Evolutionary conservation across 768 basidiomycete genomes (phyloP), one percentile per base, ranked within the genome.

Genomic region (Fistulinella prunicolor): DNA sequence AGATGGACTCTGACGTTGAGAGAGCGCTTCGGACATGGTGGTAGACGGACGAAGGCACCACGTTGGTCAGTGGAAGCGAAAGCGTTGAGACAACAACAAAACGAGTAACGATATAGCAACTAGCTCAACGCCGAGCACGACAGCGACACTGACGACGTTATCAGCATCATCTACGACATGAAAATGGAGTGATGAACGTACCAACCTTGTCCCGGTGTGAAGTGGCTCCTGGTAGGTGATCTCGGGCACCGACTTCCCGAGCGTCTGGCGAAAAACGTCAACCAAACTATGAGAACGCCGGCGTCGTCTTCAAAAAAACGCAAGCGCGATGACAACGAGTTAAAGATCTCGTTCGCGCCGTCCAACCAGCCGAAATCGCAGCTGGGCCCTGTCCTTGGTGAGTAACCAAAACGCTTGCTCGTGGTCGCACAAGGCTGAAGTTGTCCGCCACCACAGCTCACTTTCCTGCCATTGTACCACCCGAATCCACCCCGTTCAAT

Each of bases 391-490:
- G 71, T 79, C 28, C 70, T 82, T 42, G 80, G 80, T 80, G 57
- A 61, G 73, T 65, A 48, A 28, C 42, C 19, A 34, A 16, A 39
- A 34, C 46, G 24, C 47, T 53, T 20, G 46, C 47, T 54, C 56
- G 59, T 67, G 61, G 63, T 55, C 51, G 64, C 67, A n/a, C 49
- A 52, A 47, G 40, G 29, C 38, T 44, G 56, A 49, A 56, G 29
- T 26, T 29, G 40, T 54, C 9, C 21, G 46, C 56, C 42, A 54
- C 51, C 52, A 47, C 58, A 85, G 83, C 72, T 23, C 77, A 73
- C 55, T 90, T 86, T 65, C 89, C 89, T 35, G 79, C 80, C 6
- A 58, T 88, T 22, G 69, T 78, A 38, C 75, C 85, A 14, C 76
- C 85, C 3, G 56, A 70, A 46, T 70, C 73, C 14, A 89, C 80